Conservation (phyloP, 2,329 filamentous ascomycete species). For the Cercospora sesami region DNA sequence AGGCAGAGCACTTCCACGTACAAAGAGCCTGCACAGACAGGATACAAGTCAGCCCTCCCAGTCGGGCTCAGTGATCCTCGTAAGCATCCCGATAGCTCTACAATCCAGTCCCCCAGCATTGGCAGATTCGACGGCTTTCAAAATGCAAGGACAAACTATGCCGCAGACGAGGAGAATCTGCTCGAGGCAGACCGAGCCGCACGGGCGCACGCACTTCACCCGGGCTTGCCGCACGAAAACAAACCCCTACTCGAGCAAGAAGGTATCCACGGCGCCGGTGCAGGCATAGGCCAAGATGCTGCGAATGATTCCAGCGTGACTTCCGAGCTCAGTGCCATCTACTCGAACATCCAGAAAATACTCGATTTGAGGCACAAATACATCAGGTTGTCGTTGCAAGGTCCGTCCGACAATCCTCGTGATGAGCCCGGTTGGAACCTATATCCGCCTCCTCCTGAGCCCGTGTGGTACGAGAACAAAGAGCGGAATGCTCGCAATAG, state of each 20-base stretch:
- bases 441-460: slow-evolving; percentile 88
- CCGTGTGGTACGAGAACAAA: slow-evolving; percentile 68
- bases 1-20: slow-evolving; percentile 37
- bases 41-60: slow-evolving; percentile 39
- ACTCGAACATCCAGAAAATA: slow-evolving; percentile 86
- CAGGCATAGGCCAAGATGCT: slow-evolving; percentile 63
- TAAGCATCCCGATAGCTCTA: slow-evolving; percentile 35
- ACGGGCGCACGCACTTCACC: slow-evolving; percentile 53
- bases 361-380: slow-evolving; percentile 86
- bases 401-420: slow-evolving; percentile 80
- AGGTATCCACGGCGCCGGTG: slow-evolving; percentile 59
- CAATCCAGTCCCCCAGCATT: slow-evolving; percentile 36
- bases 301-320: slow-evolving; percentile 77
- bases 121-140: slow-evolving; percentile 34
- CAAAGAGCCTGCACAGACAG: slow-evolving; percentile 14
- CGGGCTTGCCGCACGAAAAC: slow-evolving; percentile 55
- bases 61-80: slow-evolving; percentile 39
- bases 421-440: slow-evolving; percentile 81
- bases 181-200: slow-evolving; percentile 52
- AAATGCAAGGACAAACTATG: slow-evolving; percentile 12
- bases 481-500: slow-evolving; percentile 27
- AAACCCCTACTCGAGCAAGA: slow-evolving; percentile 57
- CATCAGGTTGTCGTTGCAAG: slow-evolving; percentile 79
- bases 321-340: slow-evolving; percentile 80
- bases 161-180: slow-evolving; percentile 32